phyloP scores from a whole-genome alignment of 257 asterid genomes.

The Nicotiana sylvestris region DNA sequence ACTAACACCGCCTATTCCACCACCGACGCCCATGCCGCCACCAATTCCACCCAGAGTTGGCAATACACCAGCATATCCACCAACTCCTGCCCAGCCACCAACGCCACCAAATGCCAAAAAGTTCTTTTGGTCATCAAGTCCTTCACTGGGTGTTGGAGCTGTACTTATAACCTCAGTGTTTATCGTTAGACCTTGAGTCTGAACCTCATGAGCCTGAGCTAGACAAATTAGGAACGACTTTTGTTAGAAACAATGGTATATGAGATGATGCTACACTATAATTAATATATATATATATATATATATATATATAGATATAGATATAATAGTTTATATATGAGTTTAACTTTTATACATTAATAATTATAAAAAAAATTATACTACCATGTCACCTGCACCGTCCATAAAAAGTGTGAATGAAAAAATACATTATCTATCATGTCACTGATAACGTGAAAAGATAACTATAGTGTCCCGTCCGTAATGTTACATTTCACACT shows the following conservation, averaged over 20 bases:
- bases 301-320: too few relatives aligned
- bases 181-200: constrained; percentile 15
- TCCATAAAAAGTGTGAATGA: not conserved
- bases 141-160: constrained; percentile 29
- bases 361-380: not conserved
- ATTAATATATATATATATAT: too few relatives aligned
- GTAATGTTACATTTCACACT: too few relatives aligned
- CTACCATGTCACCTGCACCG: accelerated
- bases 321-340: too few relatives aligned
- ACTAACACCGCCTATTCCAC: constrained; percentile 45
- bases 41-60: constrained; percentile 31
- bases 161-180: constrained; percentile 16
- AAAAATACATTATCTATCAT: too few relatives aligned
- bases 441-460: too few relatives aligned
- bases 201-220: not conserved
- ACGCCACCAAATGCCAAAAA: constrained; percentile 53
- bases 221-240: not conserved
- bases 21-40: constrained; percentile 25
- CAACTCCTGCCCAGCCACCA: constrained; percentile 52
- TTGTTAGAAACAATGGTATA: not conserved
- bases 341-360: not conserved
- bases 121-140: constrained; percentile 50
- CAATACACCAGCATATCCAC: constrained; percentile 25
- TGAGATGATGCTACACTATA: not conserved
- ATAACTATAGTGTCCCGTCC: too few relatives aligned